Evolutionary conservation across 768 basidiomycete species (phyloP).

Genomic region (Chalciporus sphaerocephalus): DNA sequence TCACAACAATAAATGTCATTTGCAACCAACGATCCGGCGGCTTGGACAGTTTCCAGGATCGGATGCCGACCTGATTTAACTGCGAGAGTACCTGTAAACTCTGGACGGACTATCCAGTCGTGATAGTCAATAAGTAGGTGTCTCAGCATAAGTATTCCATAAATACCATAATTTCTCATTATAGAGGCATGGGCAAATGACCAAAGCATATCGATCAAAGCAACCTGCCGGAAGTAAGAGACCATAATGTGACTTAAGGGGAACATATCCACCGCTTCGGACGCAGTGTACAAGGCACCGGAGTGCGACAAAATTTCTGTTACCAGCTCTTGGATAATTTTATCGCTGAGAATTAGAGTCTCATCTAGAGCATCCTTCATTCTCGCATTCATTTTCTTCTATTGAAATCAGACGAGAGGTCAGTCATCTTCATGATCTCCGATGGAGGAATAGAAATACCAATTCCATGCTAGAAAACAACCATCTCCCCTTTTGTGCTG

Average conservation of each 20-base stretch:
- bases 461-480: constrained; percentile 78
- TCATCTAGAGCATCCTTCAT: constrained; percentile 93
- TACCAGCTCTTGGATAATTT: constrained; percentile 76
- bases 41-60: constrained; percentile 69
- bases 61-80: constrained; percentile 90
- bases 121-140: neutral
- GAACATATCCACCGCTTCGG: constrained; percentile 64
- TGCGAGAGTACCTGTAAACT: constrained; percentile 85
- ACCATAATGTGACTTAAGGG: neutral
- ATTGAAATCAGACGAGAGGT: neutral
- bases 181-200: constrained; percentile 82
- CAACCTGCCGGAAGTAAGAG: constrained; percentile 48
- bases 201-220: constrained; percentile 85
- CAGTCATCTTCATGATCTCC: neutral
- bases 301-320: constrained; percentile 64
- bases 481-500: constrained; percentile 64
- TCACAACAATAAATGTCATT: constrained; percentile 91
- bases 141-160: neutral
- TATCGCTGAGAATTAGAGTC: constrained; percentile 79
- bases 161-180: constrained; percentile 50
- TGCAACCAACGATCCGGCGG: constrained; percentile 66
- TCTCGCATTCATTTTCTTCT: constrained; percentile 86
- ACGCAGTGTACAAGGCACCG: constrained; percentile 82
- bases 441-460: constrained; percentile 40
- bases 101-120: constrained; percentile 66